phyloP scores from a whole-genome alignment of 1,139 yeast genomes.

The Hansenula sp. region DNA sequence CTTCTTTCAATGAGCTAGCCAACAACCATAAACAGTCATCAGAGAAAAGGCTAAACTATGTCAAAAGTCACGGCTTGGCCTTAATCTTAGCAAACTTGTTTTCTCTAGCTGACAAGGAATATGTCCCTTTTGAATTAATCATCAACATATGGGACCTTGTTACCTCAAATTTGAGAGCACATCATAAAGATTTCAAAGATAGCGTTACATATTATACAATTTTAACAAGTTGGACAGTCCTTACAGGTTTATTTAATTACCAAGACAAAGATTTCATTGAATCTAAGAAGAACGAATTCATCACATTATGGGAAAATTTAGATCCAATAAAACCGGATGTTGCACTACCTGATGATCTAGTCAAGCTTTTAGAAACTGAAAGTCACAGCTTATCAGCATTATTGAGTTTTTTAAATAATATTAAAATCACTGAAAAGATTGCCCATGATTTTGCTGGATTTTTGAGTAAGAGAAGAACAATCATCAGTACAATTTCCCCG shows the following conservation, averaged over 20 bases:
- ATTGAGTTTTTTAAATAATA: slow-evolving; percentile 35
- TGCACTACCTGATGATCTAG: slow-evolving; percentile 32
- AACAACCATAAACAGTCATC: slow-evolving; percentile 33
- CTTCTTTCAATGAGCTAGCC: slow-evolving; percentile 25
- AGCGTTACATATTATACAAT: slow-evolving; percentile 36
- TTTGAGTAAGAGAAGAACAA: slow-evolving; percentile 34
- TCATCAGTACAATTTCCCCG: slow-evolving; percentile 24
- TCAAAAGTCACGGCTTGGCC: slow-evolving; percentile 38
- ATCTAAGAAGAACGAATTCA: slow-evolving; percentile 27
- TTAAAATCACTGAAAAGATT: slow-evolving; percentile 32
- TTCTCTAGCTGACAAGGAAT: slow-evolving; percentile 28
- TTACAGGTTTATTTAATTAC: slow-evolving; percentile 74
- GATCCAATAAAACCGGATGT: slow-evolving; percentile 24
- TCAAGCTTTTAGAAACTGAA: slow-evolving; percentile 41
- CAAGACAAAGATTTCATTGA: slow-evolving; percentile 56
- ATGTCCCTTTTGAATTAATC: slow-evolving; percentile 32
- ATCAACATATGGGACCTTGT: slow-evolving; percentile 31
- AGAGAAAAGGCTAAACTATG: slow-evolving; percentile 28
- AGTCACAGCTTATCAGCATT: slow-evolving; percentile 44
- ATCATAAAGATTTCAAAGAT: slow-evolving; percentile 24
- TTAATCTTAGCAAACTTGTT: slow-evolving; percentile 35
- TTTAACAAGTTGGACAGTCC: slow-evolving; percentile 64
- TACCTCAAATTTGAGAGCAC: slow-evolving; percentile 29
- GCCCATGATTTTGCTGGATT: slow-evolving; percentile 41
- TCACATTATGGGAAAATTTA: slow-evolving; percentile 25